Conservation (phyloP, 257 asterid genomes). For the Przewalskia tangutica region DNA sequence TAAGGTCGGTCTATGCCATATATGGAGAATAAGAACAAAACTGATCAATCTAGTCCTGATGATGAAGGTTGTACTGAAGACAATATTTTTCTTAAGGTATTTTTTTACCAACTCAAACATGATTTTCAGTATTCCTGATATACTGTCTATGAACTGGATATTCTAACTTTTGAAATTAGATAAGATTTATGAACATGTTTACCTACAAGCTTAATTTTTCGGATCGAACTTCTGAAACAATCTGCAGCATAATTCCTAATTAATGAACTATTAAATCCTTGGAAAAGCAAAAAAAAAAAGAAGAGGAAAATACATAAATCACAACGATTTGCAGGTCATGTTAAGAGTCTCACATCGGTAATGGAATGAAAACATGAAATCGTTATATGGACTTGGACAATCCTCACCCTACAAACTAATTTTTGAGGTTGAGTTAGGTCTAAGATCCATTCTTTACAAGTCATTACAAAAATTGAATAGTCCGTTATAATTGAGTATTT, state of each 20-base stretch:
- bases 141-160: too few species aligned
- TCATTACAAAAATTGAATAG: background rate
- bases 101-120: background rate
- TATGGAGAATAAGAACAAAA: conserved; percentile 26
- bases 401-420: too few species aligned
- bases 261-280: background rate
- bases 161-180: background rate
- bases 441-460: too few species aligned
- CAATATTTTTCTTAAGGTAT: conserved; percentile 16
- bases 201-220: background rate
- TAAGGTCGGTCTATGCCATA: background rate
- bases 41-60: conserved; percentile 20
- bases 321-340: background rate
- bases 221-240: background rate
- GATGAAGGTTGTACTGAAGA: conserved; percentile 37
- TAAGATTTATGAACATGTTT: background rate
- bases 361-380: too few species aligned
- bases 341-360: too few species aligned
- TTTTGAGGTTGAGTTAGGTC: too few species aligned
- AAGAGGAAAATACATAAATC: too few species aligned
- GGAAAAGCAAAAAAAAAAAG: background rate
- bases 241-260: too few species aligned
- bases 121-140: background rate
- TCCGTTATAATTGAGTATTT: too few species aligned
- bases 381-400: too few species aligned